Evolutionary conservation across 2,329 filamentous ascomycete species (phyloP).

Genomic region (Colletotrichum magnum): DNA sequence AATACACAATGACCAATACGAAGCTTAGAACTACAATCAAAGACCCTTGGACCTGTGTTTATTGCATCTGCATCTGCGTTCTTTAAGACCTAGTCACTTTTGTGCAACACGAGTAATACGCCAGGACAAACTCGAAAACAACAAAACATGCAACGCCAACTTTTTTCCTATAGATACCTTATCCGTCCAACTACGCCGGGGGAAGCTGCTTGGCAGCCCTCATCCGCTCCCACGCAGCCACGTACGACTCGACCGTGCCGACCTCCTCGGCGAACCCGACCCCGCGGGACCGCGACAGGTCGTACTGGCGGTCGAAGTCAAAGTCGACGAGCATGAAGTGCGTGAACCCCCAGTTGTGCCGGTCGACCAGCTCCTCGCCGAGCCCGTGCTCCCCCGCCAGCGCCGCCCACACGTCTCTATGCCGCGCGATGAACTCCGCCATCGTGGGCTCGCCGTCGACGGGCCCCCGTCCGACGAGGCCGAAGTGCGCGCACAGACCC

Average conservation of each 20-base stretch:
- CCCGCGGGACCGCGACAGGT: conserved; percentile 30
- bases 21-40: no score
- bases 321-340: conserved; percentile 41
- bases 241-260: conserved; percentile 38
- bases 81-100: no score
- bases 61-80: no score
- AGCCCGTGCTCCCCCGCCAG: conserved; percentile 34
- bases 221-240: conserved; percentile 38
- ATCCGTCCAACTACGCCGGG: background rate
- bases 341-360: conserved; percentile 20
- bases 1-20: no score
- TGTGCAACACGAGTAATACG: no score
- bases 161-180: no score
- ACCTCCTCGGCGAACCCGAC: conserved; percentile 40
- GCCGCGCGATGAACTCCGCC: conserved; percentile 32
- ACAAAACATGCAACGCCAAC: background rate
- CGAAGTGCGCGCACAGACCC: conserved; percentile 37
- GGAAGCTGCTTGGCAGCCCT: conserved; percentile 39
- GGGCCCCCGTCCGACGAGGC: conserved; percentile 28
- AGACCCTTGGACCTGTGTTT: no score
- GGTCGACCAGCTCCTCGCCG: conserved; percentile 12
- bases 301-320: conserved; percentile 43
- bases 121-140: background rate
- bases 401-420: conserved; percentile 33
- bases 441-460: conserved; percentile 15